phyloP scores from a whole-genome alignment of 176 grass and related monocot genomes.

The Zea mays region Zm-B73-REFERENCE-NAM-5.0 NC_050105.1:149861001-149861500 shows the following conservation, averaged over 20 bases:
- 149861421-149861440: constrained; percentile 36
- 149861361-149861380: constrained; percentile 39
- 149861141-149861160: constrained; percentile 73
- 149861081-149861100: constrained; percentile 73
- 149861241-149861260: constrained; percentile 49
- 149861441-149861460: constrained; percentile 45
- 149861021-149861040: constrained; percentile 64
- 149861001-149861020: constrained; percentile 44
- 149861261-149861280: constrained; percentile 47
- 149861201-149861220: constrained; percentile 52
- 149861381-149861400: constrained; percentile 30
- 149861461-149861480: constrained; percentile 40
- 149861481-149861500: constrained; percentile 47
- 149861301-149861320: constrained; percentile 37
- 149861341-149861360: constrained; percentile 5
- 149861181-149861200: constrained; percentile 39
- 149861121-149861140: constrained; percentile 73
- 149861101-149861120: constrained; percentile 94
- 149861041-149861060: constrained; percentile 72
- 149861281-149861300: constrained; percentile 18
- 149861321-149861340: constrained; percentile 40
- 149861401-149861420: constrained; percentile 14
- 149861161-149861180: constrained; percentile 52
- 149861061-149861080: constrained; percentile 68
- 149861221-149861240: constrained; percentile 40